Conservation (phyloP, 2,329 filamentous ascomycete species). For the Cladosporium sp. region DNA sequence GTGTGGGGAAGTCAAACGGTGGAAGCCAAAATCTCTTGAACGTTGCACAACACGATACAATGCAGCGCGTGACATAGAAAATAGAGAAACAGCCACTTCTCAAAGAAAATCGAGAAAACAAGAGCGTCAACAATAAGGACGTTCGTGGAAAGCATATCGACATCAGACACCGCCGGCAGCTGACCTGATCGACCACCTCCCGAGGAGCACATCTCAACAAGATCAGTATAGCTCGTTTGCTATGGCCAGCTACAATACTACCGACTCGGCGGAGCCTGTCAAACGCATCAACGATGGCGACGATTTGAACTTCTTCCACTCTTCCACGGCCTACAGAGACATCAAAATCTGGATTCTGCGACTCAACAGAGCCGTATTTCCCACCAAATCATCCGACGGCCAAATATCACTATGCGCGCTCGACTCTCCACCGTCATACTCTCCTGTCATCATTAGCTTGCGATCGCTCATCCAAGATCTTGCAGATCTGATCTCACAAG, state of each 20-base stretch:
- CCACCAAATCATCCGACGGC: slow-evolving; percentile 48
- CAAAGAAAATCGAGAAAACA: too few relatives aligned
- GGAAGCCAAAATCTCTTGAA: too few relatives aligned
- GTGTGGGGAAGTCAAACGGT: not conserved
- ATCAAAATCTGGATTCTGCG: slow-evolving; percentile 85
- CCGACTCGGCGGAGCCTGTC: slow-evolving; percentile 45
- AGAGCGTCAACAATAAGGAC: too few relatives aligned
- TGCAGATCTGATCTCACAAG: slow-evolving; percentile 66
- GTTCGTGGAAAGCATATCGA: too few relatives aligned
- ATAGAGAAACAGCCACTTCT: too few relatives aligned
- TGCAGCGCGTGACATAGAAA: too few relatives aligned
- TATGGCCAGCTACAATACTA: not conserved
- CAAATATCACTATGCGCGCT: slow-evolving; percentile 18
- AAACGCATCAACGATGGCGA: slow-evolving; percentile 83
- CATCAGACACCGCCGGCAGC: too few relatives aligned
- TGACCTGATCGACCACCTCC: too few relatives aligned
- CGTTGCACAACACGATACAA: too few relatives aligned
- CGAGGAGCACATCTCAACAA: too few relatives aligned
- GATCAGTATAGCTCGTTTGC: not conserved
- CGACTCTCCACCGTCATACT: slow-evolving; percentile 51
- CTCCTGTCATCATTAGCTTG: slow-evolving; percentile 55
- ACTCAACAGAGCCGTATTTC: slow-evolving; percentile 82
- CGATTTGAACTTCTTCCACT: slow-evolving; percentile 77
- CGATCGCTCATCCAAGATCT: slow-evolving; percentile 63
- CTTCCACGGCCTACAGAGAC: slow-evolving; percentile 77